Conservation (phyloP, 305 asterid genomes). For the Fraxinus velutina region DNA sequence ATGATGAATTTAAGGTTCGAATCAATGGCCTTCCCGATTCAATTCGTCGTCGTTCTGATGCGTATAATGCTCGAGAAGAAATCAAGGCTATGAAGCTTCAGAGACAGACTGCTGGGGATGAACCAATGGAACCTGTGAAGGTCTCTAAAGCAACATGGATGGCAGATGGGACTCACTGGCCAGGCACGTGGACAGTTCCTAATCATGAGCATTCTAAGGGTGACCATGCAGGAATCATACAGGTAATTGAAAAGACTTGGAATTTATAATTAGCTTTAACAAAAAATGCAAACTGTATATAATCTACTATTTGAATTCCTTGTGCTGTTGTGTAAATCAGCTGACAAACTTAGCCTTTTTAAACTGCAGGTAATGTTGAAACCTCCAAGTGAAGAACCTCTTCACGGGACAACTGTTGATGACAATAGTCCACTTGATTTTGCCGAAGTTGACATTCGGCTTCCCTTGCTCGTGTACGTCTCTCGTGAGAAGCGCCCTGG, state of each 20-base stretch:
- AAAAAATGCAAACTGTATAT: neutral
- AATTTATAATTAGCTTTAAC: conserved; percentile 5
- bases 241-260: conserved; percentile 43
- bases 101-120: conserved; percentile 71
- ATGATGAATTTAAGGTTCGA: conserved; percentile 90
- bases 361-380: conserved; percentile 84
- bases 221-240: conserved; percentile 96
- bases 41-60: conserved; percentile 91
- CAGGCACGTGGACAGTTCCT: conserved; percentile 81
- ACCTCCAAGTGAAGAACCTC: conserved; percentile 88
- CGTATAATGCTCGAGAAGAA: conserved; percentile 91
- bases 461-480: conserved; percentile 79
- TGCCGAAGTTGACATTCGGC: conserved; percentile 76
- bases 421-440: conserved; percentile 59
- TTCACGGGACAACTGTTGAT: conserved; percentile 43
- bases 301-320: neutral
- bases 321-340: neutral
- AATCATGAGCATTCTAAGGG: conserved; percentile 79
- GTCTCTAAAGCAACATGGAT: conserved; percentile 89
- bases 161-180: conserved; percentile 99
- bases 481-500: conserved; percentile 92
- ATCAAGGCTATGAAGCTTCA: conserved; percentile 80
- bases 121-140: conserved; percentile 65
- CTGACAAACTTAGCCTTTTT: neutral
- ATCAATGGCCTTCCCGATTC: conserved; percentile 90